Evolutionary conservation across 768 basidiomycete genomes (phyloP).

Genomic region (Termitomyces heimii): DNA sequence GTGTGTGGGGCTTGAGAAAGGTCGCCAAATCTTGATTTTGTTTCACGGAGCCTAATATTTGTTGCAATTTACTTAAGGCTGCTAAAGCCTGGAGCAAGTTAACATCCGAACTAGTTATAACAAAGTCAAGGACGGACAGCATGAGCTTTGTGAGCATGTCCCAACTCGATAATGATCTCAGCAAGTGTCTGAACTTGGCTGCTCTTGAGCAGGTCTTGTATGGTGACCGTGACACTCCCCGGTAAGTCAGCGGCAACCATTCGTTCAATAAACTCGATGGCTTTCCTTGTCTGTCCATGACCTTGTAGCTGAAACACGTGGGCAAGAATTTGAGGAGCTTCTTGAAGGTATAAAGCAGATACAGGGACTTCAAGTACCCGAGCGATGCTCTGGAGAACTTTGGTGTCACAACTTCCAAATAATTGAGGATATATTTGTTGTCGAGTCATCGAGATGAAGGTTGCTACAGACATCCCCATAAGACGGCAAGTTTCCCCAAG

Average conservation of each 20-base stretch:
- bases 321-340: slow-evolving; percentile 57
- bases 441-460: slow-evolving; percentile 62
- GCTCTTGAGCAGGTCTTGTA: slow-evolving; percentile 54
- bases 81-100: slow-evolving; percentile 23
- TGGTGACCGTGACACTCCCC: slow-evolving; percentile 28
- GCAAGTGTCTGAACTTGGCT: slow-evolving; percentile 66
- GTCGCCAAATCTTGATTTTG: slow-evolving; percentile 38
- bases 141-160: slow-evolving; percentile 52
- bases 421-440: slow-evolving; percentile 62
- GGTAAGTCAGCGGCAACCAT: slow-evolving; percentile 46
- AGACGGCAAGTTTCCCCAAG: slow-evolving; percentile 67
- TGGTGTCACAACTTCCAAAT: slow-evolving; percentile 54
- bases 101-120: neutral
- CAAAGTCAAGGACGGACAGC: slow-evolving; percentile 32
- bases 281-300: slow-evolving; percentile 49
- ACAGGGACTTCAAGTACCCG: slow-evolving; percentile 38
- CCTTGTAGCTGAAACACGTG: slow-evolving; percentile 57
- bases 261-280: slow-evolving; percentile 55
- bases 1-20: slow-evolving; percentile 71
- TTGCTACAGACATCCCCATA: slow-evolving; percentile 45
- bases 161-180: slow-evolving; percentile 72
- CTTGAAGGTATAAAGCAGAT: slow-evolving; percentile 48
- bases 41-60: slow-evolving; percentile 29
- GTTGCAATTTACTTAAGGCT: slow-evolving; percentile 38
- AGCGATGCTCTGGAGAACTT: slow-evolving; percentile 58